phyloP scores from a whole-genome alignment of 306 rosid species.

The Rosa lucieae region DNA sequence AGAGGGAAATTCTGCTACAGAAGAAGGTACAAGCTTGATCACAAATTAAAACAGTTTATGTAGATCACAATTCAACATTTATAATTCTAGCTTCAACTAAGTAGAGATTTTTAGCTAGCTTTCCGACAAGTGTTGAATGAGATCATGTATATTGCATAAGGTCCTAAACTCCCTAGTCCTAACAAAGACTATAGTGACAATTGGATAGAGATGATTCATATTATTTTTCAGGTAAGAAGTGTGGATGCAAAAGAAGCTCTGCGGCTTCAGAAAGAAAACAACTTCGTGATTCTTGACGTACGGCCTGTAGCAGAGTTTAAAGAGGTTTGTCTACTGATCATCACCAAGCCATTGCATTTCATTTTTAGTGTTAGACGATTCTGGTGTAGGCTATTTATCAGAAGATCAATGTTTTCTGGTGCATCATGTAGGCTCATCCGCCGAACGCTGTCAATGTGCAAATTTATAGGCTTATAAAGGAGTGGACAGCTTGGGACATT shows the following conservation, averaged over 20 bases:
- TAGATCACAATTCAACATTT: background rate
- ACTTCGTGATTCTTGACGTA: constrained; percentile 91
- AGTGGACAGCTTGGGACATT: constrained; percentile 99
- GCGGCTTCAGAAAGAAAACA: constrained; percentile 92
- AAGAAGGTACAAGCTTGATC: constrained; percentile 49
- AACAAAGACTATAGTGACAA: background rate
- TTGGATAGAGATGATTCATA: background rate
- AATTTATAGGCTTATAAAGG: constrained; percentile 96
- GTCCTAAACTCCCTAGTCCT: background rate
- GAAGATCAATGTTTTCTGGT: constrained; percentile 9
- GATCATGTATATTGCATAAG: background rate
- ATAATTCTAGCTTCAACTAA: background rate
- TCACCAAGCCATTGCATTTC: constrained; percentile 3
- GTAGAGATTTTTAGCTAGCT: background rate
- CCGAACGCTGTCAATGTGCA: constrained; percentile 86
- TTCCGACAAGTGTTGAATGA: background rate
- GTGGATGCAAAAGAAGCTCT: constrained; percentile 90
- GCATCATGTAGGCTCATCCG: constrained; percentile 68
- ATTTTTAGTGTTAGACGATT: background rate
- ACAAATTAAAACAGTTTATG: background rate
- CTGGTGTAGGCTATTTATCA: background rate
- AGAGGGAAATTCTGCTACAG: constrained; percentile 65
- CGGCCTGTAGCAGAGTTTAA: constrained; percentile 95
- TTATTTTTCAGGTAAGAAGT: constrained; percentile 72
- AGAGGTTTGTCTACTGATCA: constrained; percentile 52